phyloP scores from a whole-genome alignment of 2,329 filamentous ascomycete genomes.

The Alternaria arbusti region DNA sequence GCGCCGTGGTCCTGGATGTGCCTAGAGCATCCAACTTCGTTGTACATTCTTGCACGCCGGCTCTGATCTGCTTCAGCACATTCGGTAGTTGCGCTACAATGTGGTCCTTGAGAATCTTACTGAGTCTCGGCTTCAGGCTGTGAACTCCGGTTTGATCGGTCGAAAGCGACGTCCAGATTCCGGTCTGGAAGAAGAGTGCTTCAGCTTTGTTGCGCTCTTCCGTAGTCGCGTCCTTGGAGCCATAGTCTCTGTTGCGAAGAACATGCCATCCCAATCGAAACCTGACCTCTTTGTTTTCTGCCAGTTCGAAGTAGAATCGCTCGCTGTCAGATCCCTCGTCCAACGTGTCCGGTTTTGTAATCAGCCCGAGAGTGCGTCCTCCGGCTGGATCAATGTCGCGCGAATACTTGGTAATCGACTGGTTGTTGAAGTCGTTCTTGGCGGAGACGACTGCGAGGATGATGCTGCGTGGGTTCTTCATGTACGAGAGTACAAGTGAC shows the following conservation, averaged over 20 bases:
- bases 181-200: conserved; percentile 40
- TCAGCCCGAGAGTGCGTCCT: conserved; percentile 60
- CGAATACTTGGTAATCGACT: conserved; percentile 60
- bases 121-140: conserved; percentile 24
- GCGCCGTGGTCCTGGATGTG: conserved; percentile 49
- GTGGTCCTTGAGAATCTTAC: conserved; percentile 29
- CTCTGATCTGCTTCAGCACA: conserved; percentile 33
- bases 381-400: conserved; percentile 55
- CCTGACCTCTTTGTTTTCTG: conserved; percentile 48
- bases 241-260: conserved; percentile 55
- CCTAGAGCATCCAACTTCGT: conserved; percentile 56
- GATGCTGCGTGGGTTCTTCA: conserved; percentile 63
- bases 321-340: conserved; percentile 51
- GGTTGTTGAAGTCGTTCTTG: conserved; percentile 59
- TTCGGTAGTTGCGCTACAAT: conserved; percentile 30
- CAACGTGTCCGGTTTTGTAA: conserved; percentile 63
- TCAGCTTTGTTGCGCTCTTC: conserved; percentile 50
- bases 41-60: conserved; percentile 23
- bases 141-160: conserved; percentile 26
- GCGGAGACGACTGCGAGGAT: conserved; percentile 59
- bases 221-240: conserved; percentile 23
- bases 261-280: conserved; percentile 60
- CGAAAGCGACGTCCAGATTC: conserved; percentile 48
- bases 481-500: conserved; percentile 59
- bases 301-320: conserved; percentile 45